Percentiles rank a stretch among this genome's conserved stretches.
phyloP scores from a whole-genome alignment of 1,139 yeast species.

The Blastobotrys apis region DNA sequence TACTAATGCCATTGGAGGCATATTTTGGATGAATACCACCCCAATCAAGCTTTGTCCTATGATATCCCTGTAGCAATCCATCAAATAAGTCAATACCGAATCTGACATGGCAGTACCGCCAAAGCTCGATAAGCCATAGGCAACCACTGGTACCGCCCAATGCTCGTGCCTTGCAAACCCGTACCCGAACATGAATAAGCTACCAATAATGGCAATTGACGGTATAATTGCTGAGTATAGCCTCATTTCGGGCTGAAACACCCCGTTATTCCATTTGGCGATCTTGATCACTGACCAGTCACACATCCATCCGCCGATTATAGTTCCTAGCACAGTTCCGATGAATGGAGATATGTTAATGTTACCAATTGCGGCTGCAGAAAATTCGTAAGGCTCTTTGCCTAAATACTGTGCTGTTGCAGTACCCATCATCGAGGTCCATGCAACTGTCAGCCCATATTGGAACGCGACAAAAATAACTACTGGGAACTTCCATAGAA shows the following conservation, averaged over 20 bases:
- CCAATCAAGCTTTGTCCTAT: conserved; percentile 19
- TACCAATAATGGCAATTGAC: conserved; percentile 13
- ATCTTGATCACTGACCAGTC: conserved; percentile 18
- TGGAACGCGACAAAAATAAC: conserved; percentile 19
- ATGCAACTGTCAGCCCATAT: conserved; percentile 19
- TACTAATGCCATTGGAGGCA: conserved; percentile 16
- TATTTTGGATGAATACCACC: conserved; percentile 22
- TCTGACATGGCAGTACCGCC: conserved; percentile 19
- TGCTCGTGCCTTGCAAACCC: conserved; percentile 13
- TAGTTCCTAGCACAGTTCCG: conserved; percentile 18
- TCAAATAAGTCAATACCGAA: conserved; percentile 16
- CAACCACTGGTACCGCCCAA: conserved; percentile 20
- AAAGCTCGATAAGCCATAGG: conserved; percentile 17
- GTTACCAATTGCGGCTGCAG: conserved; percentile 18
- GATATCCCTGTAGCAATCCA: conserved; percentile 19
- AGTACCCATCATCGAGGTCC: conserved; percentile 19
- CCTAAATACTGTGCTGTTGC: conserved; percentile 15
- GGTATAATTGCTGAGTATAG: conserved; percentile 17
- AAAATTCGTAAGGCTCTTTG: conserved; percentile 17
- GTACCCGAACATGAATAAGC: conserved; percentile 20
- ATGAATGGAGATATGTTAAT: conserved; percentile 18
- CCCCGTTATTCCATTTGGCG: conserved; percentile 18
- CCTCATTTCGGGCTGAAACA: conserved; percentile 19
- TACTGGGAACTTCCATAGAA: conserved; percentile 17
- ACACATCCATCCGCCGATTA: conserved; percentile 17